A percentile compares a stretch with the other conserved stretches of the same genome.
phyloP scores from a whole-genome alignment of 257 asterid genomes.

The Solanum etuberosum region DNA sequence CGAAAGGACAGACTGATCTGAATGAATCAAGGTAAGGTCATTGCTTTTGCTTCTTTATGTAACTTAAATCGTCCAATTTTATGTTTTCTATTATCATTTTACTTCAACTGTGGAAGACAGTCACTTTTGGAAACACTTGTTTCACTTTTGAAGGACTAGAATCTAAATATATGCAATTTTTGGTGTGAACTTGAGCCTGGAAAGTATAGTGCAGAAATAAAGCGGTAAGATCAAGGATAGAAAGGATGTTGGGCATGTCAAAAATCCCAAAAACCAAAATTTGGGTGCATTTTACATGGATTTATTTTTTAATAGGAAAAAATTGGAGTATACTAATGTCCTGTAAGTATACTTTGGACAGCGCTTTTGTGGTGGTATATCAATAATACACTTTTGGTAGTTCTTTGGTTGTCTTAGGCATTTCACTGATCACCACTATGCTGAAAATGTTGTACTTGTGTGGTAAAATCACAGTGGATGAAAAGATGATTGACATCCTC shows the following conservation, averaged over 20 bases:
- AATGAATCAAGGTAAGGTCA: slow-evolving; percentile 76
- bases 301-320: not conserved
- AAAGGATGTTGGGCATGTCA: not conserved
- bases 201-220: not conserved
- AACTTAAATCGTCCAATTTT: not conserved
- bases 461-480: not conserved
- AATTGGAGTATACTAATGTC: not conserved
- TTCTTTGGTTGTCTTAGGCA: not conserved
- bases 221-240: not conserved
- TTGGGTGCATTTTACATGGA: not conserved
- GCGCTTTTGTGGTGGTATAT: not conserved
- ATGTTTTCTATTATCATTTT: not conserved
- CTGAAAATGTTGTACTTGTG: not conserved
- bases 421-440: not conserved
- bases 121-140: not conserved
- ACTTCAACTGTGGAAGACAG: not conserved
- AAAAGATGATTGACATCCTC: not conserved
- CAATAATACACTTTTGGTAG: not conserved
- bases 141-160: not conserved
- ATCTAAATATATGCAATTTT: not conserved
- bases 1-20: slow-evolving; percentile 71
- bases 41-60: not conserved
- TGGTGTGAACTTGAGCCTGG: not conserved
- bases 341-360: not conserved
- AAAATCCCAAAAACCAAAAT: not conserved